Evolutionary conservation across 805 yeast species (phyloP), one percentile per base, ranked within the genome.

Genomic region (Yarrowia osloensis): DNA sequence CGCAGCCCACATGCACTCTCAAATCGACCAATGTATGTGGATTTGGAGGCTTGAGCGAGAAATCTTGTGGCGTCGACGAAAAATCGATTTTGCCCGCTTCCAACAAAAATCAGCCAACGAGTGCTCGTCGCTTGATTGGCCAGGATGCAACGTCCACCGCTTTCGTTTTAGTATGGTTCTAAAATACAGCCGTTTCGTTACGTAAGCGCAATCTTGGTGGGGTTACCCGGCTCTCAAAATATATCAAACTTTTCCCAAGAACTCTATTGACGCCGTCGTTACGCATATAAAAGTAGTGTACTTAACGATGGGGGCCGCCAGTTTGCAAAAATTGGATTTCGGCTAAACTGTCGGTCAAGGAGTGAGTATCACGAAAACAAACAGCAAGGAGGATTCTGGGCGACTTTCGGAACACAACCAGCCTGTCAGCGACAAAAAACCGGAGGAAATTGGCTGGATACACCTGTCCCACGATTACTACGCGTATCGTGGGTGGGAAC

Each of bases 271-370:
- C 42, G 63, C 63, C 49, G 47, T 39, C 63, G 49, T 57, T 40
- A 57, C 37, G 49, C 47, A 57, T 57, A 57, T 57, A 57, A 57
- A 57, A 57, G 63, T 57, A 40, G 63, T 57, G 63, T 57, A 57
- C 63, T 57, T 57, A 57, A 57, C 49, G 63, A 57, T 57, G 63
- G 49, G 49, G 63, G 63, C 63, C 49, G 63, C 63, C 63, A 57
- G 63, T 57, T 40, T 57, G 37, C 35, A 57, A 57, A 57, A 57
- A 57, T 39, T 57, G 47, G 49, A 57, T 19, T 28, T 57, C 49
- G 63, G 49, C 63, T 28, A 57, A 57, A 40, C 49, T 4, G 63
- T 57, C 49, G 40, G 39, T 28, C 49, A 37, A 57, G 13, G 39
- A 28, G 63, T 57, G 63, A 57, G 63, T 57, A 57, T 50, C 21